A percentile compares a stretch with the other conserved stretches of the same genome.
Evolutionary conservation across 768 basidiomycete species (phyloP).

Genomic region (Suillus hirtellus): DNA sequence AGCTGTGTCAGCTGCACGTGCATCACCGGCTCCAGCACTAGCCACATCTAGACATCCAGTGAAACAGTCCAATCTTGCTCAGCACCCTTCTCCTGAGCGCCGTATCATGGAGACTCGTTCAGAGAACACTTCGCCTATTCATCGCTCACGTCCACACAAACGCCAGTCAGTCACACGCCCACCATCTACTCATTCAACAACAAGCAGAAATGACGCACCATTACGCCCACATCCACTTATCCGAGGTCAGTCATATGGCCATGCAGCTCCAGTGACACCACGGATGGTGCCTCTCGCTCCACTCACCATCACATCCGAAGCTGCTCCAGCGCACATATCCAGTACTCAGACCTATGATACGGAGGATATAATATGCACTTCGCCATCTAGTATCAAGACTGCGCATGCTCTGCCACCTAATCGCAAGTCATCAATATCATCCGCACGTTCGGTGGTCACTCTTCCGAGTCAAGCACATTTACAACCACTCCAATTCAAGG

Average conservation of each 20-base stretch:
- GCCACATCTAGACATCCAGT: conserved; percentile 18
- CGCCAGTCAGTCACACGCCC: conserved; percentile 54
- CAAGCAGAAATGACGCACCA: conserved; percentile 35
- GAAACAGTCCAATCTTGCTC: conserved; percentile 18
- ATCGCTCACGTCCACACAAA: conserved; percentile 38
- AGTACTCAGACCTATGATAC: conserved; percentile 37
- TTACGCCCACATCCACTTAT: conserved; percentile 77
- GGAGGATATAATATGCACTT: conserved; percentile 27
- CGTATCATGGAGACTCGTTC: conserved; percentile 35
- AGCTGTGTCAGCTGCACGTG: conserved; percentile 21
- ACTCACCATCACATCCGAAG: conserved; percentile 57
- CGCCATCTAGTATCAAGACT: conserved; percentile 42
- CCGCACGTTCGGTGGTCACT: conserved; percentile 58
- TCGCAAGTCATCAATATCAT: conserved; percentile 59
- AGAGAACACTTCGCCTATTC: conserved; percentile 40
- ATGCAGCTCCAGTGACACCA: conserved; percentile 31
- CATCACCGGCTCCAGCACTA: conserved; percentile 12
- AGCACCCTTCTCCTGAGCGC: conserved; percentile 21
- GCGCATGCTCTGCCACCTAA: conserved; percentile 32
- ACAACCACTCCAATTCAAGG: conserved; percentile 34
- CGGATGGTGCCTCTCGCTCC: conserved; percentile 58
- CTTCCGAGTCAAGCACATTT: conserved; percentile 45
- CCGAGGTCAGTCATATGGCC: conserved; percentile 68
- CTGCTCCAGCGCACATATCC: conserved; percentile 43
- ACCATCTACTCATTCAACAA: conserved; percentile 62